Evolutionary conservation across 345 rosid species (phyloP).

Genomic region (Gossypium rotundifolium): DNA sequence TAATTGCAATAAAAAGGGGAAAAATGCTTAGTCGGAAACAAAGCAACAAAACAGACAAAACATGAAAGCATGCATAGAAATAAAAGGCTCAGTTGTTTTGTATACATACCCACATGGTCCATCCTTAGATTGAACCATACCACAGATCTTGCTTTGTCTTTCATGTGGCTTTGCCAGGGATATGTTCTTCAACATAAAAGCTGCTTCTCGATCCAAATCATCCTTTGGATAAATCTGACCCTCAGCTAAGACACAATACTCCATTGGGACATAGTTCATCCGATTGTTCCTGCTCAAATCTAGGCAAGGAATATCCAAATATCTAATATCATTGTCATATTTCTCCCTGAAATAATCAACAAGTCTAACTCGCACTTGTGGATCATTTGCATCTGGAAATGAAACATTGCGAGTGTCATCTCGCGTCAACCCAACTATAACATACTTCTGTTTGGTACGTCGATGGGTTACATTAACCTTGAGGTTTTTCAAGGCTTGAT

Average conservation of each 20-base stretch:
- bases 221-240: conserved; percentile 89
- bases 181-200: conserved; percentile 30
- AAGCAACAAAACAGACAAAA: background rate
- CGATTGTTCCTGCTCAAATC: conserved; percentile 54
- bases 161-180: conserved; percentile 45
- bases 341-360: conserved; percentile 60
- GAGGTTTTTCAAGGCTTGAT: conserved; percentile 37
- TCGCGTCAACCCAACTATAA: conserved; percentile 44
- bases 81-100: background rate
- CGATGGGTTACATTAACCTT: conserved; percentile 69
- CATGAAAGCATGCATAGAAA: background rate
- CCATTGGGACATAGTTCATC: conserved; percentile 68
- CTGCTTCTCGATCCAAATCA: conserved; percentile 34
- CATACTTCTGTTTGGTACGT: conserved; percentile 51
- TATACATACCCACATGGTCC: conserved; percentile 76
- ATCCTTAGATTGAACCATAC: conserved; percentile 34
- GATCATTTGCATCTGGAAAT: conserved; percentile 40
- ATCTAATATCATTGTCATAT: conserved; percentile 37
- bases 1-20: background rate
- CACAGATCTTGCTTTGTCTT: conserved; percentile 39
- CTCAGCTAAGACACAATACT: conserved; percentile 61
- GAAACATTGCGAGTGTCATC: conserved; percentile 26
- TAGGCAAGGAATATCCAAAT: conserved; percentile 58
- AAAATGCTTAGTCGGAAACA: background rate
- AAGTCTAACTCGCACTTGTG: conserved; percentile 23